Conservation (phyloP, 805 yeast species). For the Saccharomycopsis amapae region DNA sequence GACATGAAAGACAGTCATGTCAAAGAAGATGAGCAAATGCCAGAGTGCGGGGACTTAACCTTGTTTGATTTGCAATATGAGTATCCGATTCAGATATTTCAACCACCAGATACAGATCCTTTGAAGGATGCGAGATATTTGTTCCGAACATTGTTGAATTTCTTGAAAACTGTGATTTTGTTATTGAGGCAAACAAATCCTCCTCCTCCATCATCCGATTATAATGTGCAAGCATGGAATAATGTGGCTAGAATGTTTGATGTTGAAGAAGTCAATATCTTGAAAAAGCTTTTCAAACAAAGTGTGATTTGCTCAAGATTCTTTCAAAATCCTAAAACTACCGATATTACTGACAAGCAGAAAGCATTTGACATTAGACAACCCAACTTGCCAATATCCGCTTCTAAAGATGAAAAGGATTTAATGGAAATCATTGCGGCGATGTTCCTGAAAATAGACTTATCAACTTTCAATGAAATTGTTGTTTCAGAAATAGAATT, state of each 20-base stretch:
- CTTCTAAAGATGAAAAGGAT: slow-evolving; percentile 90
- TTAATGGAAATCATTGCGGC: slow-evolving; percentile 93
- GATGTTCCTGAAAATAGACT: slow-evolving; percentile 87
- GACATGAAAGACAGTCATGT: slow-evolving; percentile 24
- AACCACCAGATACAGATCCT: slow-evolving; percentile 50
- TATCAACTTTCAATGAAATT: slow-evolving; percentile 91
- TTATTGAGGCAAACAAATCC: slow-evolving; percentile 89
- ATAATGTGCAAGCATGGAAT: slow-evolving; percentile 61
- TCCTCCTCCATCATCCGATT: slow-evolving; percentile 50
- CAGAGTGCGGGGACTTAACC: slow-evolving; percentile 30
- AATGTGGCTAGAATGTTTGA: slow-evolving; percentile 80
- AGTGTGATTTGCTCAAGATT: slow-evolving; percentile 75
- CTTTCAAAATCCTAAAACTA: slow-evolving; percentile 44
- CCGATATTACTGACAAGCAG: slow-evolving; percentile 25
- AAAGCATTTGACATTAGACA: slow-evolving; percentile 58
- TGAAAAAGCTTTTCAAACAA: slow-evolving; percentile 73
- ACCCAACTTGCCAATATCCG: slow-evolving; percentile 76
- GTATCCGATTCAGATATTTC: slow-evolving; percentile 55
- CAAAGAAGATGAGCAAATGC: too few species aligned
- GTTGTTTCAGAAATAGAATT: slow-evolving; percentile 72
- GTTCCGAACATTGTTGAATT: slow-evolving; percentile 82
- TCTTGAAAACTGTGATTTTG: slow-evolving; percentile 80
- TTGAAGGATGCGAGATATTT: slow-evolving; percentile 82
- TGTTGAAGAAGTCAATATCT: slow-evolving; percentile 72
- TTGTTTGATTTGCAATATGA: slow-evolving; percentile 40